Percentiles rank a stretch among this genome's conserved stretches.
phyloP scores from a whole-genome alignment of 768 basidiomycete genomes.

The Phaeotremella fagi region DNA sequence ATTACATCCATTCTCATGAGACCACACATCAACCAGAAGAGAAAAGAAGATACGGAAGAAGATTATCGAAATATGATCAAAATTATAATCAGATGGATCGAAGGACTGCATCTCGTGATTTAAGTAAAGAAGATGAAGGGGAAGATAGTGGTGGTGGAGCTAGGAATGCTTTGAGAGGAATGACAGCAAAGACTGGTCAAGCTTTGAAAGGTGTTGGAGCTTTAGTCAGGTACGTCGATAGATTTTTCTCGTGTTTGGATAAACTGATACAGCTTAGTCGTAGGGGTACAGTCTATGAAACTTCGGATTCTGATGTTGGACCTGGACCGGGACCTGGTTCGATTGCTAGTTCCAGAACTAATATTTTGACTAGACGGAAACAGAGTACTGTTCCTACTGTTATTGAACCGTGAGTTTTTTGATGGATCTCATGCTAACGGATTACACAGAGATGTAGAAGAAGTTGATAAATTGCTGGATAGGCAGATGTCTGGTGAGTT shows the following conservation, averaged over 20 bases:
- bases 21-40: background rate
- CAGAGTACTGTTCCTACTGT: constrained; percentile 30
- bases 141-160: constrained; percentile 12
- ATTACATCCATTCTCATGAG: background rate
- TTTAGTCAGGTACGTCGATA: constrained; percentile 18
- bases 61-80: constrained; percentile 2
- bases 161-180: constrained; percentile 21
- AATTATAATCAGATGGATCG: background rate
- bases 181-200: constrained; percentile 26
- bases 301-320: constrained; percentile 35
- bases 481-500: constrained; percentile 9
- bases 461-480: constrained; percentile 25
- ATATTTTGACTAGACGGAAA: constrained; percentile 11
- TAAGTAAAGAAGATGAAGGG: constrained; percentile 7
- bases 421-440: constrained; percentile 1
- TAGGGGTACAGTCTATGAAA: constrained; percentile 24
- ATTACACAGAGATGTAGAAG: constrained; percentile 24
- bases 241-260: background rate
- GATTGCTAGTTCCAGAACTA: constrained; percentile 2
- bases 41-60: constrained; percentile 3
- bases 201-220: constrained; percentile 35
- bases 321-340: constrained; percentile 21
- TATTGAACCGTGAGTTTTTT: constrained; percentile 31
- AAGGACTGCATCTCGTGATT: constrained; percentile 9
- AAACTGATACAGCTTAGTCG: constrained; percentile 9